phyloP scores from a whole-genome alignment of 441 rosid genomes.

The Erodium chrysanthum region DNA sequence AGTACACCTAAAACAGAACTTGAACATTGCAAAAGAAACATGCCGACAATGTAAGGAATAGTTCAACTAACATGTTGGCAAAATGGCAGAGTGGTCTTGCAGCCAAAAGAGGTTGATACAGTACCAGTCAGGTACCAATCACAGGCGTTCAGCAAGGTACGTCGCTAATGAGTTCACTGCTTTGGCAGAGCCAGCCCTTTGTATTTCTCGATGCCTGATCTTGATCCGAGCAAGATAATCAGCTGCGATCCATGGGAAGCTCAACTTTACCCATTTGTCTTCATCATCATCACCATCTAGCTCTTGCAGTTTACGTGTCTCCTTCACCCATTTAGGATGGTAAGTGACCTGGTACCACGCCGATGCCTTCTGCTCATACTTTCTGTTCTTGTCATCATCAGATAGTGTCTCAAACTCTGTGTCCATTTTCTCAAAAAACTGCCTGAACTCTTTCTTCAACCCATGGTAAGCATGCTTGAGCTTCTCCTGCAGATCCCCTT shows the following conservation, averaged over 20 bases:
- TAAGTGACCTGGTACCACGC: slow-evolving; percentile 88
- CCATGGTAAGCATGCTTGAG: slow-evolving; percentile 57
- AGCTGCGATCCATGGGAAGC: slow-evolving; percentile 84
- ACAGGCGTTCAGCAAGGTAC: slow-evolving; percentile 59
- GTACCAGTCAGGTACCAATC: slow-evolving; percentile 18
- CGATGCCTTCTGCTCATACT: slow-evolving; percentile 70
- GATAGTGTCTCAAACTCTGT: slow-evolving; percentile 31
- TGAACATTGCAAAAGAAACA: too few species aligned
- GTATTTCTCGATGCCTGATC: slow-evolving; percentile 30
- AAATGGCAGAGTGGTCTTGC: slow-evolving; percentile 82
- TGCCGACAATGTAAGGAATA: too few species aligned
- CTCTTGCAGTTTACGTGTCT: slow-evolving; percentile 40
- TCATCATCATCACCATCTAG: slow-evolving; percentile 23
- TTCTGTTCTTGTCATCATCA: slow-evolving; percentile 46
- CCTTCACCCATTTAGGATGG: slow-evolving; percentile 58
- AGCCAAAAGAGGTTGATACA: slow-evolving; percentile 19
- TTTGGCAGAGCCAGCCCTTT: slow-evolving; percentile 33
- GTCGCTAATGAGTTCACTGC: slow-evolving; percentile 51
- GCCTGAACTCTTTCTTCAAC: slow-evolving; percentile 62
- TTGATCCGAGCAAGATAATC: slow-evolving; percentile 81
- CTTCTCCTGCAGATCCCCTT: slow-evolving; percentile 64
- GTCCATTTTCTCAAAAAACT: slow-evolving; percentile 42
- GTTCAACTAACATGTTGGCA: too few species aligned
- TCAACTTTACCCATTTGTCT: slow-evolving; percentile 34
- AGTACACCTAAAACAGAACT: too few species aligned